Base-by-base conservation (phyloP, 768 basidiomycete species). In the Thelephora ganbajun region DNA sequence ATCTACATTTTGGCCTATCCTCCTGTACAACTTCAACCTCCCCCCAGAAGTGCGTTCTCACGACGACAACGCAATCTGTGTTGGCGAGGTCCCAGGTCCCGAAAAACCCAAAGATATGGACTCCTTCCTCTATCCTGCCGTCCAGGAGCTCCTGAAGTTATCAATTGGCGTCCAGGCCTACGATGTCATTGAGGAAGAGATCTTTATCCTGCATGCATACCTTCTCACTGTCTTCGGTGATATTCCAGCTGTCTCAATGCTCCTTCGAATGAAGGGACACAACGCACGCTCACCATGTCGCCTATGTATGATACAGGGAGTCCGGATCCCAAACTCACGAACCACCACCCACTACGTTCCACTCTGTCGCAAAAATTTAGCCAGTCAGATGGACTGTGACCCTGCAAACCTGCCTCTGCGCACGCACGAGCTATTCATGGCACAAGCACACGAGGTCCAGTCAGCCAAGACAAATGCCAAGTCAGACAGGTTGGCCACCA, bases 21-120 rank as follows among this genome's bases (percentile, higher is more conserved):
- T 75, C 14, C 11, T 69, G 0, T 59, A 66, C 49, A 69, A 70
- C 49, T 67, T 64, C 54, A 73, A 74, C 46, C 54, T 73, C 1
- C 63, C 63, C 2, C 71, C 71, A 0, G 59, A 53, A 22, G 44
- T 57, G 13, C 53, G 54, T 11, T 54, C 48, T 34, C 57, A 59
- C n/a, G 22, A 50, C 11, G 36, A 54, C 9, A 51, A 62, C 36
- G 52, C 59, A 36, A 48, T 63, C 33, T 39, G 44, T 19, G 44
- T 59, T 14, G 50, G 56, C 11, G 46, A 59, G 35, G 59, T 64
- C 34, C 60, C 59, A 13, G 61, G 63, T 1, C 61, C 60, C 2
- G 57, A 58, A 33, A 53, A 53, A 35, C 56, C 59, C 1, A 46
- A 48, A 30, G 57, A 61, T 46, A 41, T 60, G 33, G 57, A 64